phyloP scores from a whole-genome alignment of 192 early-diverging fungal species.

The Obelidium mucronatum region DNA sequence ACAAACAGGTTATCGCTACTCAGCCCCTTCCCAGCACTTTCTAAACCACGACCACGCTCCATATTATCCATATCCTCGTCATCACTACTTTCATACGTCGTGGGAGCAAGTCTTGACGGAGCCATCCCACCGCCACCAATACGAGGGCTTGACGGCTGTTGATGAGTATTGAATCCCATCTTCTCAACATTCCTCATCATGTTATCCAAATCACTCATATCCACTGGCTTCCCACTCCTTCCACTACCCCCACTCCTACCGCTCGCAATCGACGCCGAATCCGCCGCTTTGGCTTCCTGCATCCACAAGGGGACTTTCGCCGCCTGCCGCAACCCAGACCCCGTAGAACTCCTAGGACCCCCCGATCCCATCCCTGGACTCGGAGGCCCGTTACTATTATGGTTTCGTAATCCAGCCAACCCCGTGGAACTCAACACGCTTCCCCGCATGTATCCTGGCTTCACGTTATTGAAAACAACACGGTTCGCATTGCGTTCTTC shows the following conservation, averaged over 20 bases:
- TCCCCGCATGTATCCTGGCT: constrained; percentile 8
- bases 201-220: constrained; percentile 25
- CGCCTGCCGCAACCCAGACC: too few species aligned
- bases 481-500: constrained; percentile 3
- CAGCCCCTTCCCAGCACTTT: not conserved
- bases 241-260: not conserved
- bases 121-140: not conserved
- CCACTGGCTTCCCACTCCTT: not conserved
- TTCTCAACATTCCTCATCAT: constrained; percentile 10
- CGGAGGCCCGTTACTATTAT: too few species aligned
- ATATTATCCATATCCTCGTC: constrained; percentile 12
- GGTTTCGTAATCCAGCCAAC: too few species aligned
- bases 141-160: not conserved
- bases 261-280: not conserved
- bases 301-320: constrained; percentile 2
- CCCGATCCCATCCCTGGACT: not conserved
- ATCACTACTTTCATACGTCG: not conserved
- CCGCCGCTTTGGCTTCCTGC: too few species aligned
- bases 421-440: not conserved
- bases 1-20: not conserved
- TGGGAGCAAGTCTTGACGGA: not conserved
- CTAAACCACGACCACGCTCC: not conserved
- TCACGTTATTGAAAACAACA: not conserved
- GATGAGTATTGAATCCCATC: not conserved
- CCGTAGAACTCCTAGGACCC: not conserved